Evolutionary conservation across 78 protist species (phyloP), one percentile per base, ranked within the genome.

Genomic region (Dictyostelium brefeldianum): DNA sequence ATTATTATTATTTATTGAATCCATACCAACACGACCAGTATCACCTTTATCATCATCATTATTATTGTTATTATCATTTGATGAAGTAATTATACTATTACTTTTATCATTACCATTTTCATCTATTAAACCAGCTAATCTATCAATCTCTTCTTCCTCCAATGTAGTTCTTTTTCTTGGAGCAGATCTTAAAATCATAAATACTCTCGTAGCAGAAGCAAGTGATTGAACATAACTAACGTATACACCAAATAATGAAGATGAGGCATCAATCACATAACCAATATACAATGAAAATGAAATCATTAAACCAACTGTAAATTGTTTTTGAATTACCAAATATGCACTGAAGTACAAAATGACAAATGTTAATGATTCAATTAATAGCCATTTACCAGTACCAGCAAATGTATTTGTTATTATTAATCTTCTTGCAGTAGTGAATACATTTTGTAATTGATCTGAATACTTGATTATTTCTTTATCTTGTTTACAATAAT

Each of bases 181-280:
- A 14, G 84, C 93, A n/a, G 83, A 77, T 29, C 93, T n/a, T 20
- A 87, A 31, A 20, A 87, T 87, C 29, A 87, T 43, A 54, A 87
- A 87, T 22, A 87, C 93, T 59, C 93, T 56, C 14, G 67, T 64
- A 15, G 93, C 83, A 29, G 85, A 77, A 3, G 93, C 93, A 15
- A 77, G 78, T 17, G 84, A 87, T 77, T 87, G 93, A 31, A 87
- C 78, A 36, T 87, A 87, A 47, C 84, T 77, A n/a, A 87, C 70
- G 51, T 87, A 87, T 22, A 87, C 81, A 87, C 93, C 93, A 77
- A 87, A 87, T 29, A 87, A 12, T 4, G 85, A 46, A 10, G 41
- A 46, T 43, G 93, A 87, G 27, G 85, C 50, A 12, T 87, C 93
- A 20, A 87, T 67, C 1, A 87, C 93, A 64, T 87, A 87, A 87